A percentile compares a stretch with the other conserved stretches of the same genome.
Evolutionary conservation across 2,329 filamentous ascomycete genomes (phyloP).

Genomic region (Ophiostoma angusticollis): DNA sequence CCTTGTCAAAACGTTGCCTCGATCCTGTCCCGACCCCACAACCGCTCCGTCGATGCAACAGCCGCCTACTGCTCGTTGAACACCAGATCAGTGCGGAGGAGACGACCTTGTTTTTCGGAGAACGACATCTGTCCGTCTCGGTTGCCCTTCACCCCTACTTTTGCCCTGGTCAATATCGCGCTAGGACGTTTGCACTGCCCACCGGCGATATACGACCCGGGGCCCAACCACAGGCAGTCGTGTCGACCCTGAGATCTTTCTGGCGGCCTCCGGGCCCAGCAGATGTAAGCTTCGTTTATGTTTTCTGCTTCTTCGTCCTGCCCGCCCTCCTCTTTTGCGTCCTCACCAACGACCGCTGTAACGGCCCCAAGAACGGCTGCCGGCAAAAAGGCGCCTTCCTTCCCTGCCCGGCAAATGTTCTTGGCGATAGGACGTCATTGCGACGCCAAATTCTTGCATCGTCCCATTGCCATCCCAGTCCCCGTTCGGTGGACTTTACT

Average conservation of each 20-base stretch:
- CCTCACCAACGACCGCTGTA: not conserved
- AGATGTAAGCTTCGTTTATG: slow-evolving; percentile 8
- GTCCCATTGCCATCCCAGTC: not conserved
- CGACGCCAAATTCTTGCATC: not conserved
- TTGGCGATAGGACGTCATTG: slow-evolving; percentile 8
- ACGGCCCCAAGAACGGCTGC: too few species aligned
- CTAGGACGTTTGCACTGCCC: slow-evolving; percentile 2
- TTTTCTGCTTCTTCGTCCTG: not conserved
- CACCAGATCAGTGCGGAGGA: too few species aligned
- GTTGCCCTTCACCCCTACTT: too few species aligned
- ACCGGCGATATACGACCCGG: too few species aligned
- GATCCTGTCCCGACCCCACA: too few species aligned
- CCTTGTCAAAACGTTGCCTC: too few species aligned
- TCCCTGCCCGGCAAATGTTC: slow-evolving; percentile 1
- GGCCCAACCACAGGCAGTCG: not conserved
- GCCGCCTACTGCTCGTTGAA: too few species aligned
- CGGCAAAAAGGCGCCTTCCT: too few species aligned
- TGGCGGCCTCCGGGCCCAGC: slow-evolving; percentile 14
- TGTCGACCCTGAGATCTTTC: slow-evolving; percentile 3
- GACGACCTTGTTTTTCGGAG: too few species aligned
- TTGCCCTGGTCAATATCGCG: too few species aligned
- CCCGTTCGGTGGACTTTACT: not conserved
- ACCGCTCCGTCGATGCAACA: too few species aligned
- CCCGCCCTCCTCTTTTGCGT: not conserved
- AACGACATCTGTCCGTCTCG: too few species aligned